phyloP scores from a whole-genome alignment of 2,329 filamentous ascomycete species.

The Penicillium olsonii region DNA sequence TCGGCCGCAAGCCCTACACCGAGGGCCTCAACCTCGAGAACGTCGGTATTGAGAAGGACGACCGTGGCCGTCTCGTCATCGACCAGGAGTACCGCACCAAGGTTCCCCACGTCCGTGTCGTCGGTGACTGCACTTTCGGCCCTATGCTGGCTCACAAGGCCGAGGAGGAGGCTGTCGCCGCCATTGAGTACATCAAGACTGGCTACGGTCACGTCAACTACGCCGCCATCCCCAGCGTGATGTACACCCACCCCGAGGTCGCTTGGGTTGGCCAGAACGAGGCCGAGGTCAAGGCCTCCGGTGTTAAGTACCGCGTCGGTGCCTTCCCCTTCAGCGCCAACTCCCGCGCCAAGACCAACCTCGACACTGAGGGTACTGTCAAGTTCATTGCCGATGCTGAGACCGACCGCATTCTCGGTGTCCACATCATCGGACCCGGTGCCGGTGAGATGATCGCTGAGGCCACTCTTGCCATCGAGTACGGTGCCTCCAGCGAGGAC shows the following conservation, averaged over 20 bases:
- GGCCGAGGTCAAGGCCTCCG: conserved; percentile 86
- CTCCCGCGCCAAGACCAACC: conserved; percentile 97
- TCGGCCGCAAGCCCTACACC: conserved; percentile 94
- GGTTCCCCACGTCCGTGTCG: conserved; percentile 91
- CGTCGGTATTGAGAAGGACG: conserved; percentile 72
- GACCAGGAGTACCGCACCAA: conserved; percentile 99
- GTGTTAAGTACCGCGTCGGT: conserved; percentile 89
- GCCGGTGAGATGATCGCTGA: conserved; percentile 99
- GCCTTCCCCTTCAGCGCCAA: conserved; percentile 98
- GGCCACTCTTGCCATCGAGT: conserved; percentile 91
- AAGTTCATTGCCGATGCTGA: conserved; percentile 97
- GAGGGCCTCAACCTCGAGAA: conserved; percentile 89
- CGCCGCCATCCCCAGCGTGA: conserved; percentile 93
- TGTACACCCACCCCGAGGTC: conserved; percentile 99
- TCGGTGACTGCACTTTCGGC: conserved; percentile 95
- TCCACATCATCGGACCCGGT: conserved; percentile 94
- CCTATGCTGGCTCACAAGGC: conserved; percentile 99
- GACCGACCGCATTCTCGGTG: conserved; percentile 91
- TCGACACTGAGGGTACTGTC: conserved; percentile 91
- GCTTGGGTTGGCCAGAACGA: conserved; percentile 98
- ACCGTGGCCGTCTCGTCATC: conserved; percentile 91
- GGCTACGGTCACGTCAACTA: conserved; percentile 99
- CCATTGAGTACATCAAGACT: conserved; percentile 96
- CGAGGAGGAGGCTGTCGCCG: conserved; percentile 95
- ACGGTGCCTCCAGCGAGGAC: conserved; percentile 93